Base-by-base conservation (phyloP, 164 flowering plant genomes). In the Chloranthus sessilifolius region DNA sequence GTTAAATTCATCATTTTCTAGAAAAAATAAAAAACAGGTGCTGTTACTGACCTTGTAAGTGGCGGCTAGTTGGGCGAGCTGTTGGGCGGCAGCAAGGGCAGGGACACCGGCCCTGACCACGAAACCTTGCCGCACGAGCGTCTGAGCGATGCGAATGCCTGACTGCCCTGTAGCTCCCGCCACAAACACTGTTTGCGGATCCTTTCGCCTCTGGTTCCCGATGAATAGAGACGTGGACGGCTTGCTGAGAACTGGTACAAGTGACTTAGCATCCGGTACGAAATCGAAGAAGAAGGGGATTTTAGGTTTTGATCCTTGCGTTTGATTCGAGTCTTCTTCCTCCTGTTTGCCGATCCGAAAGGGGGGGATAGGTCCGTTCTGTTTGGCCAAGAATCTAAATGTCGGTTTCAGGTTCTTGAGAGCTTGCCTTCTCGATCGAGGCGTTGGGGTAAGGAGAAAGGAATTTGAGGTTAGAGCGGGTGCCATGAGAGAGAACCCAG, bases 111-210 rank as follows among this genome's bases (percentile, higher is more conserved):
- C 99, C 30, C 99, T 56, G 3, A 94, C 95, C 4, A 65, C 70
- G 44, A 82, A 94, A 0, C 99, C 97, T 59, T 78, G 50, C 2
- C 96, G 76, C 41, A 92, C 61, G 23, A 92, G 73, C 6, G 69
- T 58, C 60, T 81, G 95, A 0, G 83, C 84, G 56, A 92, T 81
- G 54, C 99, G 85, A 8, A 77, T 45, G 0, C 99, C 99, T 0
- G 80, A 75, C 70, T 75, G 95, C 19, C 99, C 99, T 0, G 88
- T 72, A 0, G 95, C 99, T 4, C 97, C 96, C 0, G 97, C 92
- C 0, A 92, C 97, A 52, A 84, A 92, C 43, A 92, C 97, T 1
- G 95, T 84, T 1, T 73, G 61, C 1, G 88, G 61, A 43, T 92
- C 99, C 60, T 92, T 92, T 1, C 85, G 63, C 22, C 91, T 64